Evolutionary conservation across 768 basidiomycete genomes (phyloP).

Genomic region (Lactarius sp.): DNA sequence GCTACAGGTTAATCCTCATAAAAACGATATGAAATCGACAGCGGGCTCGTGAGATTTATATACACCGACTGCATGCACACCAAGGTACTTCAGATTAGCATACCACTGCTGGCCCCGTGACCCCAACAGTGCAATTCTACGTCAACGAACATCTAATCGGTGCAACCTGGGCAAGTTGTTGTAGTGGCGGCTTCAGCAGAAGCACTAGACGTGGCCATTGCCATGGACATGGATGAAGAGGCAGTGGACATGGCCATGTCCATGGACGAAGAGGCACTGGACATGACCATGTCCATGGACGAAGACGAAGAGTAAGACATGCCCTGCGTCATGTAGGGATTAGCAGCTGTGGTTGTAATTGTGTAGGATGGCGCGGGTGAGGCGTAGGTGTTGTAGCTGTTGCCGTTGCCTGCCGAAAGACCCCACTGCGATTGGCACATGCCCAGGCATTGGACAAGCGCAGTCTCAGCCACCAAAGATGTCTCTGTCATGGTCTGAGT

Average conservation of each 20-base stretch:
- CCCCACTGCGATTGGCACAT: conserved; percentile 57
- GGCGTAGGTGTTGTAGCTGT: conserved; percentile 41
- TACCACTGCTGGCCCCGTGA: background rate
- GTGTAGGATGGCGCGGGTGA: conserved; percentile 27
- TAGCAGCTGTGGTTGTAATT: conserved; percentile 26
- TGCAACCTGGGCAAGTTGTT: conserved; percentile 9
- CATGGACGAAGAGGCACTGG: background rate
- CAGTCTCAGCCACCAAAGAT: conserved; percentile 45
- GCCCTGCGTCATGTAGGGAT: conserved; percentile 25
- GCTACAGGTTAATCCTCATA: conserved; percentile 3
- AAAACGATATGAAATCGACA: conserved; percentile 5
- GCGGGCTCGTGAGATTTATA: background rate
- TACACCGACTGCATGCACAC: background rate
- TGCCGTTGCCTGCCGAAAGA: conserved; percentile 48
- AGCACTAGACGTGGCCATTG: background rate
- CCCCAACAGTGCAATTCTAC: background rate
- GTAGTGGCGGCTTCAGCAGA: background rate
- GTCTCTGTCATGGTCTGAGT: conserved; percentile 45
- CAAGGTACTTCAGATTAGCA: background rate
- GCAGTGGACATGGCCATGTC: no score
- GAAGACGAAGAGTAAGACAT: conserved; percentile 11
- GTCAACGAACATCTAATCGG: background rate
- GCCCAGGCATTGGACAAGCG: conserved; percentile 50
- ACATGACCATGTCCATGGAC: background rate
- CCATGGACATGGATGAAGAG: background rate